phyloP scores from a whole-genome alignment of 1,284 basidiomycete genomes.

The Irpex lacteus region DNA sequence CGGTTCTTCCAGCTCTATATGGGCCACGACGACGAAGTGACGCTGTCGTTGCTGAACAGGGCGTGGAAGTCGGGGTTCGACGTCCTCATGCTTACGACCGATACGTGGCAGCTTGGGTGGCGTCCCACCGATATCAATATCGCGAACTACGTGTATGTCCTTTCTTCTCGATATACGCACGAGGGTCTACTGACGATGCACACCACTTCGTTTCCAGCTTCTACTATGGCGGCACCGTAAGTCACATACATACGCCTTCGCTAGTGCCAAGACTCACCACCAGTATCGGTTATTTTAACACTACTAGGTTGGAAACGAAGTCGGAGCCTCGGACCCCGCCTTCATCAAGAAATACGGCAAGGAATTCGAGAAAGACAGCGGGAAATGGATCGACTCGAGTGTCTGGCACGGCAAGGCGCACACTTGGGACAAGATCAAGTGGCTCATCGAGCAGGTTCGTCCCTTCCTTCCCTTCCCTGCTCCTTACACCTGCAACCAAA shows the following conservation, averaged over 20 bases:
- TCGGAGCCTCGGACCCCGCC: slow-evolving; percentile 50
- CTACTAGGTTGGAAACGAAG: slow-evolving; percentile 38
- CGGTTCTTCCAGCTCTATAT: slow-evolving; percentile 64
- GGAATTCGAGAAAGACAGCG: slow-evolving; percentile 42
- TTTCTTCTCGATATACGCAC: neutral
- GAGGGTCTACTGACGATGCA: neutral
- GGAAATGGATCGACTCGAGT: slow-evolving; percentile 51
- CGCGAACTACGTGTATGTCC: slow-evolving; percentile 45
- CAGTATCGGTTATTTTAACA: neutral
- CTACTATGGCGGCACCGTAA: slow-evolving; percentile 36
- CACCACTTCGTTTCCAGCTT: slow-evolving; percentile 26
- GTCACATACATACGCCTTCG: neutral
- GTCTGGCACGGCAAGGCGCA: slow-evolving; percentile 61
- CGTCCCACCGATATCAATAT: slow-evolving; percentile 53
- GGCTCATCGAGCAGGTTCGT: slow-evolving; percentile 42
- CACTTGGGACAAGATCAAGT: slow-evolving; percentile 53
- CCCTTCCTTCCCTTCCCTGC: no score
- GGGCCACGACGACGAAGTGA: slow-evolving; percentile 55
- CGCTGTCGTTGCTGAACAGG: slow-evolving; percentile 43
- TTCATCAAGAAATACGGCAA: slow-evolving; percentile 50
- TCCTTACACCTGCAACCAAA: no score
- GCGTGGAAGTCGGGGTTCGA: slow-evolving; percentile 50
- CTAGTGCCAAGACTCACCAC: no score
- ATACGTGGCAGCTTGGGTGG: slow-evolving; percentile 63
- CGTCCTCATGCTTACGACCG: slow-evolving; percentile 54